These are phyloP conservation scores for Pseudogymnoascus sp. DNA, from an alignment of 2,329 filamentous ascomycete species.

Conservation along the genomic window DNA sequence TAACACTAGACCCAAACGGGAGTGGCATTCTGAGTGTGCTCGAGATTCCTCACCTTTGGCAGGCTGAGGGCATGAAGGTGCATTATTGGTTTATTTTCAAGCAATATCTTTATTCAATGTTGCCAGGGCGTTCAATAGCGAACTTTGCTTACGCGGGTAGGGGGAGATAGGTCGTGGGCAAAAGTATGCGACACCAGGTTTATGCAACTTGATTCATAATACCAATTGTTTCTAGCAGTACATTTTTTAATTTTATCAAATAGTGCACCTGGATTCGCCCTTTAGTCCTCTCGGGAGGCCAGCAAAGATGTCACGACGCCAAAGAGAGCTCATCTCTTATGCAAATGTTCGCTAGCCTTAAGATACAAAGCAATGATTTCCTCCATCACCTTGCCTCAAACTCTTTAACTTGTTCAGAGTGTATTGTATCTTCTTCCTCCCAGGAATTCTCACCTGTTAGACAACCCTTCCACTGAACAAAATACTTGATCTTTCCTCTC, in stretches of 20 bases:
- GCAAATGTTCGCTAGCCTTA: background rate
- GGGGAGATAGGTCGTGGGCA: background rate
- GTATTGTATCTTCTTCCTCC: slow-evolving; percentile 16
- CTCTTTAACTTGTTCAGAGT: slow-evolving; percentile 13
- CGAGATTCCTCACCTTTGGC: too few species aligned
- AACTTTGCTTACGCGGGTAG: background rate
- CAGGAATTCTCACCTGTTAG: slow-evolving; percentile 14
- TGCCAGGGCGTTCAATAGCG: too few species aligned
- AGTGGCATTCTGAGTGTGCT: too few species aligned
- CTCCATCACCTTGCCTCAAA: slow-evolving; percentile 11
- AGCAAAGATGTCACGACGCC: slow-evolving; percentile 14
- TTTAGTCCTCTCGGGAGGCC: slow-evolving; percentile 16
- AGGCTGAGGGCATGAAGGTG: too few species aligned
- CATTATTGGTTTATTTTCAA: too few species aligned
- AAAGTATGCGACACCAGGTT: background rate
- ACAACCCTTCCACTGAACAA: slow-evolving; percentile 16
- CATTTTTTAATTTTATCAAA: slow-evolving; percentile 19
- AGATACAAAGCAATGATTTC: slow-evolving; percentile 6
- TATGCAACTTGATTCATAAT: background rate
- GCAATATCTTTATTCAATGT: background rate
- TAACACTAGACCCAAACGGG: too few species aligned
- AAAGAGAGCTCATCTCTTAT: background rate
- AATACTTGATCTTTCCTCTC: slow-evolving; percentile 8
- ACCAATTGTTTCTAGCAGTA: background rate
- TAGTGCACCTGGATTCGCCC: slow-evolving; percentile 19